phyloP scores from a whole-genome alignment of 805 yeast species.

The Clavispora carvajalis region DNA sequence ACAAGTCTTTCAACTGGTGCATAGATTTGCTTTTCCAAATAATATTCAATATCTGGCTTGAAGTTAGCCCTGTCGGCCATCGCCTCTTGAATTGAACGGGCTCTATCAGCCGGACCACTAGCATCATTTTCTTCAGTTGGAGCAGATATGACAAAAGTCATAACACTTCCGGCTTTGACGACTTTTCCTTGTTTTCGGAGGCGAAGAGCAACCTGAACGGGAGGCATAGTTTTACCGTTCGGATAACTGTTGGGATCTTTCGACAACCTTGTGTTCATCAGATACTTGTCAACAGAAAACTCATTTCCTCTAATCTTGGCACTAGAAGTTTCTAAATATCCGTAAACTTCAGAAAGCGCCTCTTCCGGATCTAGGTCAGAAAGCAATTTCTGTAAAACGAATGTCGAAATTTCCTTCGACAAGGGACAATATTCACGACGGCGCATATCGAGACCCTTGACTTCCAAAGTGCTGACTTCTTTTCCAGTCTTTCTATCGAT shows the following conservation, averaged over 20 bases:
- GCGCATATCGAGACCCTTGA: constrained; percentile 93
- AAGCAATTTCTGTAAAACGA: constrained; percentile 65
- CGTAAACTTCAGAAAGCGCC: constrained; percentile 67
- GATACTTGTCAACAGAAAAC: constrained; percentile 60
- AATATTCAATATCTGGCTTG: constrained; percentile 70
- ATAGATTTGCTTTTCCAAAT: constrained; percentile 81
- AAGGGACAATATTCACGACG: constrained; percentile 95
- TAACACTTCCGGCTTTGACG: constrained; percentile 83
- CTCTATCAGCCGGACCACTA: constrained; percentile 62
- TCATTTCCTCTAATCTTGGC: constrained; percentile 54
- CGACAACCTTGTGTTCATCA: constrained; percentile 81
- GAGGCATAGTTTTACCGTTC: constrained; percentile 72
- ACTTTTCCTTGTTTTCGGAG: constrained; percentile 79
- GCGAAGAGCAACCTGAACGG: constrained; percentile 84
- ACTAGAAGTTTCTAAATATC: constrained; percentile 59
- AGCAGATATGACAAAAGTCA: constrained; percentile 73
- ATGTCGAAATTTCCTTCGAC: constrained; percentile 81
- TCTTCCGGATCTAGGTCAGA: constrained; percentile 72
- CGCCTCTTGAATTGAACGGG: constrained; percentile 75
- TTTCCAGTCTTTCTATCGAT: constrained; percentile 50
- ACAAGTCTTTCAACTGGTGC: constrained; percentile 88
- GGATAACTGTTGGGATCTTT: constrained; percentile 87
- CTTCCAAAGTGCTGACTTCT: constrained; percentile 57
- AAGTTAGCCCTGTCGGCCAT: constrained; percentile 45
- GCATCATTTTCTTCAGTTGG: constrained; percentile 25